These are phyloP conservation scores for Rhynchospora pubera DNA, from an alignment of 176 grass and related monocot genomes.

Conservation along the genomic window DNA sequence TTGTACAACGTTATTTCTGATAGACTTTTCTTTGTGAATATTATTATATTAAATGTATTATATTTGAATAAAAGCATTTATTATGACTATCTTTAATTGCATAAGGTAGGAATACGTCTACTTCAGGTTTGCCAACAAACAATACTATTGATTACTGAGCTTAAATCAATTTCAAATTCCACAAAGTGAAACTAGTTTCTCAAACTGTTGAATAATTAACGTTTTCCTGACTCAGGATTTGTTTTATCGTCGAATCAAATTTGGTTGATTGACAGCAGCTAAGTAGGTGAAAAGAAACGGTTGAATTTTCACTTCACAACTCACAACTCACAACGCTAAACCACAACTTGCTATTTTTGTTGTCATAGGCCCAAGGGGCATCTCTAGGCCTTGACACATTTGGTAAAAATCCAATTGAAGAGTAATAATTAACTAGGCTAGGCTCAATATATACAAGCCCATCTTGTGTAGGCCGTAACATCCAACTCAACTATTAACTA, in stretches of 20 bases:
- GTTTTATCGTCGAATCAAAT: neutral
- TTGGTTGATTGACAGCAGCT: neutral
- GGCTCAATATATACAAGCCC: neutral
- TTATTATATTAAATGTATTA: too few relatives aligned
- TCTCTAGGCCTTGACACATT: neutral
- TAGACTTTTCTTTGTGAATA: too few relatives aligned
- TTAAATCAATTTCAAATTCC: neutral
- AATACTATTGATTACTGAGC: neutral
- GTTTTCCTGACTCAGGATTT: neutral
- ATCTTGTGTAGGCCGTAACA: neutral
- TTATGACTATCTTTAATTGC: too few relatives aligned
- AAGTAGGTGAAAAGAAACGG: neutral
- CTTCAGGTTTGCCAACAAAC: neutral
- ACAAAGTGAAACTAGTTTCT: neutral
- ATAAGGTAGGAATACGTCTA: too few relatives aligned
- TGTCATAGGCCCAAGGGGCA: neutral
- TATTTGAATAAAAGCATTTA: too few relatives aligned
- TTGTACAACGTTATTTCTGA: too few relatives aligned
- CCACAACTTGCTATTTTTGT: neutral
- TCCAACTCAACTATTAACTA: too few relatives aligned
- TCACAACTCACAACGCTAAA: neutral
- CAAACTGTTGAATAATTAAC: neutral
- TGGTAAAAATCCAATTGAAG: neutral
- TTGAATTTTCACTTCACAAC: neutral
- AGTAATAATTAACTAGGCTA: too few relatives aligned